Conservation (phyloP, 1,139 yeast genomes). For the Taphrina wiesneri region DNA sequence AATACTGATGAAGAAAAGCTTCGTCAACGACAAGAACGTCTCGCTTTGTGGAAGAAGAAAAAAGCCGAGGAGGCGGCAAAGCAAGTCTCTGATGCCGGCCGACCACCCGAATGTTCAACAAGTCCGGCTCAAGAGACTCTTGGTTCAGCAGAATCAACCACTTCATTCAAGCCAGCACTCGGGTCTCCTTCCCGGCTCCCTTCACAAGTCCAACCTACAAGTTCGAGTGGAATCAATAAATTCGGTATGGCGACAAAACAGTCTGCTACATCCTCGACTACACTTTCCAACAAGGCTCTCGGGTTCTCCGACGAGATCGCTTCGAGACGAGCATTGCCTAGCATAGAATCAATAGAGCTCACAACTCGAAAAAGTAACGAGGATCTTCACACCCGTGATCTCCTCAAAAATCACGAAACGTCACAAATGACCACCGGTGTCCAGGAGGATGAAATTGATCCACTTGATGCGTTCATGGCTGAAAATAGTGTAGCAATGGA, state of each 20-base stretch:
- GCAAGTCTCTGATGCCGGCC: background rate
- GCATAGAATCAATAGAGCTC: background rate
- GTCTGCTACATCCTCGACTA: background rate
- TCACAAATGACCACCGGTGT: too few species aligned
- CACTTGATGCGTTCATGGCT: constrained; percentile 49
- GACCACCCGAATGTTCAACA: too few species aligned
- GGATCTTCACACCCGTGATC: too few species aligned
- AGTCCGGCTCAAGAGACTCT: background rate
- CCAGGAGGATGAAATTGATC: constrained; percentile 44
- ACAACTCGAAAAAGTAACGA: too few species aligned
- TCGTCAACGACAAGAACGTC: constrained; percentile 46
- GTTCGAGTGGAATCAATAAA: background rate
- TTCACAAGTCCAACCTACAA: background rate
- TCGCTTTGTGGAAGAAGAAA: constrained; percentile 49
- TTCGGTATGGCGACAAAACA: background rate
- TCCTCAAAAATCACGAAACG: background rate
- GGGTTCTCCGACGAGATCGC: background rate
- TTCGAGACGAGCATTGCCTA: background rate
- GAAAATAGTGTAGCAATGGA: constrained; percentile 33
- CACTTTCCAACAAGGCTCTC: background rate
- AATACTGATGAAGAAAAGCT: constrained; percentile 42
- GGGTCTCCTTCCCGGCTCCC: background rate
- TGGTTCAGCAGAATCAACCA: background rate
- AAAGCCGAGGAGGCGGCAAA: constrained; percentile 43
- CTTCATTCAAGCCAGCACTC: background rate